Evolutionary conservation across 768 basidiomycete species (phyloP), one percentile per base, ranked within the genome.

Genomic region (Boletus sp.): DNA sequence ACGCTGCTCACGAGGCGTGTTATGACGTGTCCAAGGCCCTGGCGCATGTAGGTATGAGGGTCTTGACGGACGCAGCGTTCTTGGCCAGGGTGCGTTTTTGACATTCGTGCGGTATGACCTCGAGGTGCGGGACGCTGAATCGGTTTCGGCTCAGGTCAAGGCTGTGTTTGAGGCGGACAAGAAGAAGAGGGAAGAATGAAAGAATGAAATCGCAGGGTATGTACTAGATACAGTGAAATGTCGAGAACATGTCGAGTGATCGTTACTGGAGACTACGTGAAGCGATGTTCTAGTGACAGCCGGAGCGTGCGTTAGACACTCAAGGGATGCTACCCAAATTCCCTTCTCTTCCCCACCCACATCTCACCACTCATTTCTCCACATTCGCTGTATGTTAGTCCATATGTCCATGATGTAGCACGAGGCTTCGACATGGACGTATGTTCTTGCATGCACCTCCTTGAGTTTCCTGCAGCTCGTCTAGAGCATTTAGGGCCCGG

Each of bases 21-120:
- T 68, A 90, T 42, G 75, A 81, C 55, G 76, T 88, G 7, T 80
- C 83, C n/a, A 88, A 87, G 62, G 83, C 82, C 4, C 74, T 93
- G 14, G 88, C 90, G 1, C 78, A 80, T 8, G 80, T 81, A 0
- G 90, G 86, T 2, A 72, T 88, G 23, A 77, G 87, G 15, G 81
- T 87, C 11, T 67, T 91, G 17, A 78, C 77, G 14, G 90, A 91
- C 56, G 81, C 83, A 44, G 62, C 62, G 3, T 91, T 87, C 72
- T 79, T 81, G 58, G 66, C 68, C 2, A 67, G 81, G 75, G 89
- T 84, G 35, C 46, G 73, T 67, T 48, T 21, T 49, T n/a, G 27
- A 10, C 23, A 29, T 27, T 32, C 7, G 14, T 41, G 23, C 19
- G 7, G 7, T 29, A 11, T 8, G n/a, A 35, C 2, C 21, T 34